These are phyloP conservation scores for Alectoria sarmentosa DNA, from an alignment of 495 filamentous ascomycete genomes.

Conservation along the genomic window DNA sequence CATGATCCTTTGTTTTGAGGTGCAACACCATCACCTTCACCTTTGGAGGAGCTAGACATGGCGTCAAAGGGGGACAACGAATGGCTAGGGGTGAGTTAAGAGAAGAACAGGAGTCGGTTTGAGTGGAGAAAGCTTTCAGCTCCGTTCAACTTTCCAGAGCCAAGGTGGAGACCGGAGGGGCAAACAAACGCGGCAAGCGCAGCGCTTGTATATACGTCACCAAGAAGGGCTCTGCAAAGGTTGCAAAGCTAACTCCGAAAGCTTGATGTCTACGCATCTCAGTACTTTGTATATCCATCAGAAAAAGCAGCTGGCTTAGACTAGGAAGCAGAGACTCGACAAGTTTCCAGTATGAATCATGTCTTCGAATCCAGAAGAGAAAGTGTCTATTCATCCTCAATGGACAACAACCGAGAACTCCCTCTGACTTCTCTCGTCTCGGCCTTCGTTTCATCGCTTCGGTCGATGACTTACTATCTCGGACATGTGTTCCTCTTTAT, in stretches of 20 bases:
- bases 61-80: not conserved
- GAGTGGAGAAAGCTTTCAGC: not conserved
- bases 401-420: too few species aligned
- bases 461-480: too few species aligned
- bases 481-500: too few species aligned
- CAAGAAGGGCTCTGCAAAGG: not conserved
- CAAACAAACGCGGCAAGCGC: constrained; percentile 5
- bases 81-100: not conserved
- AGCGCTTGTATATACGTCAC: not conserved
- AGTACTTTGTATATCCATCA: too few species aligned
- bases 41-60: constrained; percentile 23
- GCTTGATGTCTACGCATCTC: not conserved
- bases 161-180: constrained; percentile 6
- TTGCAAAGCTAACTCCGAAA: not conserved
- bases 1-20: constrained; percentile 41
- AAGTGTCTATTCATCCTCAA: too few species aligned
- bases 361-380: too few species aligned
- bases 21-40: constrained; percentile 25
- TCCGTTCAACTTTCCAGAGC: not conserved
- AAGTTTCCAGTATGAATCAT: too few species aligned
- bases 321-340: too few species aligned
- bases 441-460: too few species aligned
- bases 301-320: too few species aligned
- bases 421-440: too few species aligned
- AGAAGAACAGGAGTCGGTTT: not conserved